Evolutionary conservation across 495 filamentous ascomycete genomes (phyloP).

Genomic region (Sabuloglossum arenarium): DNA sequence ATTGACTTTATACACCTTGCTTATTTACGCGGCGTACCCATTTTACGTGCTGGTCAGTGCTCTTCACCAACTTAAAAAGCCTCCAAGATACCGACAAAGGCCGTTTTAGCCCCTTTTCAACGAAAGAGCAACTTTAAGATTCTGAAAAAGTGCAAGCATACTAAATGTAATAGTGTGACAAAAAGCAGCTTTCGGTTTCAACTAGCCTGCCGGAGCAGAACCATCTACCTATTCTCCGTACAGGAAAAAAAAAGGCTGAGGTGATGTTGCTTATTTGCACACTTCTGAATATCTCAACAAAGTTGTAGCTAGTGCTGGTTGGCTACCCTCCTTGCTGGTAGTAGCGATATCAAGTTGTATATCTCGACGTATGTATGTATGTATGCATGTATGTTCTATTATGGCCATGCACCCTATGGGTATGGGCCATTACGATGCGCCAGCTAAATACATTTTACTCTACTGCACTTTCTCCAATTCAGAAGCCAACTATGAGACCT

Average conservation of each 20-base stretch:
- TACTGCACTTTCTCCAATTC: too few species aligned
- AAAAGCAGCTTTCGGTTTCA: not conserved
- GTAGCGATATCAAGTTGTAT: not conserved
- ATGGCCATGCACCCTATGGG: too few species aligned
- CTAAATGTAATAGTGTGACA: not conserved
- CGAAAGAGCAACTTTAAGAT: not conserved
- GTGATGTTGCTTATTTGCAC: not conserved
- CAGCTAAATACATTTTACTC: too few species aligned
- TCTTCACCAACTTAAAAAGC: not conserved
- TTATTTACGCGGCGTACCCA: not conserved
- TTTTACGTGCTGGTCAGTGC: not conserved
- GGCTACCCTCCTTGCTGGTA: not conserved
- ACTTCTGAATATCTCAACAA: not conserved
- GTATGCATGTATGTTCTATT: too few species aligned
- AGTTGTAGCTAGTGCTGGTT: not conserved
- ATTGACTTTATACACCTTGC: not conserved
- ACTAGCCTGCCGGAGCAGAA: not conserved
- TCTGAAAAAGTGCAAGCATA: slow-evolving; percentile 2
- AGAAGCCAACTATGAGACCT: too few species aligned
- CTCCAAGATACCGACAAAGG: too few species aligned
- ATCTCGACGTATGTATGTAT: too few species aligned
- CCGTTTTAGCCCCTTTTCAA: not conserved
- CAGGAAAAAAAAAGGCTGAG: not conserved
- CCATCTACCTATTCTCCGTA: not conserved
- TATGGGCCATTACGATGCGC: too few species aligned